Evolutionary conservation across 148 eudicot species (phyloP), one percentile per base, ranked within the genome.

Genomic region (Rhododendron griersonianum): DNA sequence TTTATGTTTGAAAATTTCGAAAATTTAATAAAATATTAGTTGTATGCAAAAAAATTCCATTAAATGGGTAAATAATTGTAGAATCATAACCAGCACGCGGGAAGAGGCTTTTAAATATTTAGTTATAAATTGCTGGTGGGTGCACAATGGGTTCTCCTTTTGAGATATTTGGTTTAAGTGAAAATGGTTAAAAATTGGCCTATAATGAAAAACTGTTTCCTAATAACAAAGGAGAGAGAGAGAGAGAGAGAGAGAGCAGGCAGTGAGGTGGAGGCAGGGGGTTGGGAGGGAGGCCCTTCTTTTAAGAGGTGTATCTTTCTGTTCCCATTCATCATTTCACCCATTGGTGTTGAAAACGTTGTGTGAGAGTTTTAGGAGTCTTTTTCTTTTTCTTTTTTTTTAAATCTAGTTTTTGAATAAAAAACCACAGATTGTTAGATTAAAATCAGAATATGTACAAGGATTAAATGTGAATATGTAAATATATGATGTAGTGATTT

Each of bases 121-220:
- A 7, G 45, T 41, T 28, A 7, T 23, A 69, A 73, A 47, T 44
- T 57, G 33, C 10, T 25, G 76, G 59, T 86, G 82, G 74, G 76
- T 45, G 53, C 50, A 19, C 79, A 16, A 48, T 33, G 47, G 88
- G 82, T 83, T 33, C 79, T 61, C 84, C 81, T 83, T 87, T 87
- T 73, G 48, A 78, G 67, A 87, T 78, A 87, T 39, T 16, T 15
- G 45, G 87, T 25, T 25, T 3, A 13, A 69, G 65, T 33, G 65
- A 73, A 33, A 50, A 73, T 19, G 1, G 50, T 47, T 47, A 47
- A 11, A 63, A 69, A 37, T 23, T 5, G 39, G 9, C 23, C 3
- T 21, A 9, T n/a, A 67, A 25, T 37, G 1, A 3, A 77, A 41
- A 21, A 33, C 2, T 19, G 8, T 13, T 25, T 16, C 5, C 25